Conservation (phyloP, 2,329 filamentous ascomycete species). For the Dendrostoma leiphaemia region DNA sequence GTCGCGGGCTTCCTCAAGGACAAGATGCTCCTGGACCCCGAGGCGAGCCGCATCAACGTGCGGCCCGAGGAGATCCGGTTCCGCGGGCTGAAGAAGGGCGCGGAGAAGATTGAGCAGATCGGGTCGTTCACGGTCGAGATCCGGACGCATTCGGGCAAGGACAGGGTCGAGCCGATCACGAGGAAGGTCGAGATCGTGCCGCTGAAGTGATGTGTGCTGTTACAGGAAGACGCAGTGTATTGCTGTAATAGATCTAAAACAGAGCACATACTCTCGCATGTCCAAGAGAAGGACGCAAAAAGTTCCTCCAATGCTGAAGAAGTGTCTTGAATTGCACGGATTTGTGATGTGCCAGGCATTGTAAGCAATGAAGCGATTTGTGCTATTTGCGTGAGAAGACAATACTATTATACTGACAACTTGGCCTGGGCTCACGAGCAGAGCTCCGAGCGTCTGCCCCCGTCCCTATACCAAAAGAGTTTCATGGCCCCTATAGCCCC, state of each 20-base stretch:
- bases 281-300: too few relatives aligned
- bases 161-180: conserved; percentile 29
- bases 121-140: conserved; percentile 40
- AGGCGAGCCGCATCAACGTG: conserved; percentile 34
- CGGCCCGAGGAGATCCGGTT: conserved; percentile 34
- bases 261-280: background rate
- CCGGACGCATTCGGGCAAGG: conserved; percentile 24
- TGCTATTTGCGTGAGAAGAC: too few relatives aligned
- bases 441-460: too few relatives aligned
- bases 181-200: conserved; percentile 34
- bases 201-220: conserved; percentile 18
- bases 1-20: conserved; percentile 34
- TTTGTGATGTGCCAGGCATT: too few relatives aligned
- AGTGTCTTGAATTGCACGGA: too few relatives aligned
- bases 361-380: too few relatives aligned
- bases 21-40: conserved; percentile 29
- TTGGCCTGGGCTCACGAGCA: too few relatives aligned
- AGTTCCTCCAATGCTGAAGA: too few relatives aligned
- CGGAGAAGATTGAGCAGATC: conserved; percentile 39
- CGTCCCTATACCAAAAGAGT: too few relatives aligned
- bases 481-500: too few relatives aligned
- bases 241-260: background rate
- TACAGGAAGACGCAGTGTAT: too few relatives aligned
- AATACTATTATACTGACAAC: too few relatives aligned
- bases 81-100: conserved; percentile 28